Evolutionary conservation across 2,329 filamentous ascomycete genomes (phyloP).

Genomic region (Beauveria varroae): DNA sequence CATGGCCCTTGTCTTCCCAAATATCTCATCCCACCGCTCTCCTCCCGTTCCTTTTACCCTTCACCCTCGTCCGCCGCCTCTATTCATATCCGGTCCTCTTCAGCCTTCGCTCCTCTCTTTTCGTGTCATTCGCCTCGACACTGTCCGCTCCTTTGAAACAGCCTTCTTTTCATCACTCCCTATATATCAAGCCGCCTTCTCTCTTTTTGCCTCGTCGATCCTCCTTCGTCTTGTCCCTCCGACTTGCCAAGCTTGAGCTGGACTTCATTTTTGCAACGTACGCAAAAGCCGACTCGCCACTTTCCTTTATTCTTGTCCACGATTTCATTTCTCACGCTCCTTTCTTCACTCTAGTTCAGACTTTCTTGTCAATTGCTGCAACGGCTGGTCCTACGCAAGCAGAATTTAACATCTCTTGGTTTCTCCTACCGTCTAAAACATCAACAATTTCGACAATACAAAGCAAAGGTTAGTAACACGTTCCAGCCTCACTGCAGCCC

Average conservation of each 20-base stretch:
- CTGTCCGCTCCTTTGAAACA: conserved; percentile 14
- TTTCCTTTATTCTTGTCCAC: not conserved
- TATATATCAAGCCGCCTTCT: conserved; percentile 10
- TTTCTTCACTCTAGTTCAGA: conserved; percentile 9
- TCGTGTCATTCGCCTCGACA: conserved; percentile 11
- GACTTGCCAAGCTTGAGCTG: conserved; percentile 2
- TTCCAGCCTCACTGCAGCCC: not conserved
- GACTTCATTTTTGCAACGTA: conserved; percentile 10
- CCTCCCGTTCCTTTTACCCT: conserved; percentile 3
- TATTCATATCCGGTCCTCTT: conserved; percentile 8
- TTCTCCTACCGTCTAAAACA: not conserved
- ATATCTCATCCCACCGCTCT: conserved; percentile 7
- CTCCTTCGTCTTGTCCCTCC: not conserved
- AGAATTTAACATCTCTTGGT: conserved; percentile 10
- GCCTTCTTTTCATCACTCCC: conserved; percentile 9
- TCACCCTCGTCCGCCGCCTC: conserved; percentile 2
- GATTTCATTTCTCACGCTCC: conserved; percentile 6
- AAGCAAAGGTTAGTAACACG: conserved; percentile 3
- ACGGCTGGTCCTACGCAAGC: conserved; percentile 12
- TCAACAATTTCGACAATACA: conserved; percentile 6
- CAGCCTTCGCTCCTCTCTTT: conserved; percentile 11
- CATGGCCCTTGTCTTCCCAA: not conserved
- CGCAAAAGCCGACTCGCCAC: conserved; percentile 11
- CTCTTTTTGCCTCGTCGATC: conserved; percentile 2
- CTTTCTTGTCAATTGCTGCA: conserved; percentile 10